Conservation (phyloP, 345 rosid genomes). For the Euphorbia tirucalli region DNA sequence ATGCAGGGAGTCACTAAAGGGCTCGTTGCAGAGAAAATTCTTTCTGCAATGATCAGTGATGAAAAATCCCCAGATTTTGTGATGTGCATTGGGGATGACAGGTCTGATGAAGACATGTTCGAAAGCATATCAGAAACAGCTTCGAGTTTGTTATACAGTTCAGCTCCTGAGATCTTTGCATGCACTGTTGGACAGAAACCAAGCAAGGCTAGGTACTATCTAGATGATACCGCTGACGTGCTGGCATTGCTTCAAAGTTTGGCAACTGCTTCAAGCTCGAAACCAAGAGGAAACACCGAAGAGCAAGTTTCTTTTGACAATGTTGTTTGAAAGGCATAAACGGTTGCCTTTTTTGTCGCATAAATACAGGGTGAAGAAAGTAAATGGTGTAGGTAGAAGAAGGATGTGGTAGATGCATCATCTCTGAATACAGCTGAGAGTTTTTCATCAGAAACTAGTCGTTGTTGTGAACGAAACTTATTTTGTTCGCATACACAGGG, state of each 20-base stretch:
- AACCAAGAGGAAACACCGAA: neutral
- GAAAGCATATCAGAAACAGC: conserved; percentile 20
- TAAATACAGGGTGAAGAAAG: neutral
- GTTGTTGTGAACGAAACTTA: neutral
- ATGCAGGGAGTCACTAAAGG: conserved; percentile 35
- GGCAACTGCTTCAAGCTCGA: conserved; percentile 15
- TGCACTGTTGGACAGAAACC: conserved; percentile 37
- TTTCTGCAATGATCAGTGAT: conserved; percentile 20
- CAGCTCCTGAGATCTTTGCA: conserved; percentile 26
- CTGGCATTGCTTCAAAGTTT: conserved; percentile 24
- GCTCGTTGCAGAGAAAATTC: conserved; percentile 23
- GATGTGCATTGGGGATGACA: conserved; percentile 34
- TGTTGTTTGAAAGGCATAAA: neutral
- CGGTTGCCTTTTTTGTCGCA: neutral
- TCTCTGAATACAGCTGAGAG: neutral
- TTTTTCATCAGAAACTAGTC: too few species aligned
- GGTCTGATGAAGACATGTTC: conserved; percentile 36
- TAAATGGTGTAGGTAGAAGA: too few species aligned
- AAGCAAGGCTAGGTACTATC: conserved; percentile 34
- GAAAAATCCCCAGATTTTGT: conserved; percentile 29
- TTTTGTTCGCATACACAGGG: neutral
- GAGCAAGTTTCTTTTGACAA: conserved; percentile 7
- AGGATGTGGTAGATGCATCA: too few species aligned
- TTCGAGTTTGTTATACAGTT: conserved; percentile 6
- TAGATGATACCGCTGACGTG: conserved; percentile 26